Percentiles rank a stretch among this genome's conserved stretches.
These are phyloP conservation scores for Moesziomyces sp. DNA, from an alignment of 1,284 basidiomycete species.

Conservation along the genomic window DNA sequence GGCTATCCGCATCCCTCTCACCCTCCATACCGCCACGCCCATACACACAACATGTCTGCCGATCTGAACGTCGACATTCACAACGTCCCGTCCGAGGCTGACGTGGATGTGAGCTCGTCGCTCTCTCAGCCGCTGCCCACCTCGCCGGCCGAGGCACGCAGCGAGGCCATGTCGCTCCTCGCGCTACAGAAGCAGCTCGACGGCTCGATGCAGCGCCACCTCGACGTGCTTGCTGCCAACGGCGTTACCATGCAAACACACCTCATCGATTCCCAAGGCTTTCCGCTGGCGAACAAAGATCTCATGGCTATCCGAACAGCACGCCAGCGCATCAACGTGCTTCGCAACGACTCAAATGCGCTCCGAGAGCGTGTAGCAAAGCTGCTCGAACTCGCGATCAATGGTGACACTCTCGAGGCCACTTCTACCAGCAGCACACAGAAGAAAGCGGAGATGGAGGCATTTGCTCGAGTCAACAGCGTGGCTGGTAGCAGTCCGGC, in stretches of 20 bases:
- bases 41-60: slow-evolving; percentile 15
- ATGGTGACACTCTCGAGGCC: slow-evolving; percentile 14
- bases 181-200: slow-evolving; percentile 42
- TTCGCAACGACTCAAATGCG: slow-evolving; percentile 51
- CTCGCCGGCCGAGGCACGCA: slow-evolving; percentile 18
- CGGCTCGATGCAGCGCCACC: slow-evolving; percentile 30
- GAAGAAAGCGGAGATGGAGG: background rate
- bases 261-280: slow-evolving; percentile 53
- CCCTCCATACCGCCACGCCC: no score
- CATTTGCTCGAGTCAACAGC: slow-evolving; percentile 48
- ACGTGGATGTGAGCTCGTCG: slow-evolving; percentile 27
- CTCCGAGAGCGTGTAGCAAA: slow-evolving; percentile 35
- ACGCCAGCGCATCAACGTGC: slow-evolving; percentile 42
- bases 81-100: slow-evolving; percentile 2
- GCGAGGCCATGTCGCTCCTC: slow-evolving; percentile 33
- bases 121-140: slow-evolving; percentile 29
- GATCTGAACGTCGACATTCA: slow-evolving; percentile 44
- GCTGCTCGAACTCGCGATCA: slow-evolving; percentile 48
- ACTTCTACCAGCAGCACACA: background rate
- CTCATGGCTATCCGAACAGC: slow-evolving; percentile 53
- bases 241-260: slow-evolving; percentile 41
- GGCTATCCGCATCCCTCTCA: no score
- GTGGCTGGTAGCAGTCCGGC: slow-evolving; percentile 47
- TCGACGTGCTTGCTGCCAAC: slow-evolving; percentile 32
- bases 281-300: slow-evolving; percentile 53